These are phyloP conservation scores for Aspergillus sparsus DNA, from an alignment of 495 filamentous ascomycete genomes.

Conservation along the genomic window DNA sequence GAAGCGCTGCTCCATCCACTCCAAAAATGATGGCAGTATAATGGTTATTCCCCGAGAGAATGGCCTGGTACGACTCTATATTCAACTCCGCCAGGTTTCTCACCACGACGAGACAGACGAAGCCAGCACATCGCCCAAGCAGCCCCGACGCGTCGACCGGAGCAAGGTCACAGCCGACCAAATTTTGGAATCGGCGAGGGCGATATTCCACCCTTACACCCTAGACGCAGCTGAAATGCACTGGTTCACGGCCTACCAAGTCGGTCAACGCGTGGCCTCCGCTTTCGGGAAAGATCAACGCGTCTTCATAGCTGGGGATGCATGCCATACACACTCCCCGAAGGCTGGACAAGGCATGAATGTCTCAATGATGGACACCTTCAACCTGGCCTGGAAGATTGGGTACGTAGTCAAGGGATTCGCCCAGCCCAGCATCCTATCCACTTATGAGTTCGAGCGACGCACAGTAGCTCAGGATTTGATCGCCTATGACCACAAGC, in stretches of 20 bases:
- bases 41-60: conserved; percentile 71
- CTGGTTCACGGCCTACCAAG: conserved; percentile 61
- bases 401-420: conserved; percentile 59
- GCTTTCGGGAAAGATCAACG: conserved; percentile 63
- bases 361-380: conserved; percentile 74
- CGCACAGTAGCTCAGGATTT: conserved; percentile 61
- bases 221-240: conserved; percentile 60
- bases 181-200: conserved; percentile 60
- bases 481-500: conserved; percentile 60
- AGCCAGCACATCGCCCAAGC: conserved; percentile 30
- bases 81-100: conserved; percentile 48
- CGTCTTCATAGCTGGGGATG: conserved; percentile 81
- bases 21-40: conserved; percentile 54
- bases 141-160: conserved; percentile 39
- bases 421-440: conserved; percentile 52
- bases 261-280: conserved; percentile 28
- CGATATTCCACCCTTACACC: conserved; percentile 61
- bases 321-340: conserved; percentile 79
- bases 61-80: conserved; percentile 66
- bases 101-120: too few species aligned
- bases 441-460: conserved; percentile 64
- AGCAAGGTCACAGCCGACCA: conserved; percentile 59
- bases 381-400: conserved; percentile 78
- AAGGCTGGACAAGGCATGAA: conserved; percentile 93
- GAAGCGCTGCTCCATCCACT: conserved; percentile 59